phyloP scores from a whole-genome alignment of 2,329 filamentous ascomycete species.

The Neofusicoccum parvum region DNA sequence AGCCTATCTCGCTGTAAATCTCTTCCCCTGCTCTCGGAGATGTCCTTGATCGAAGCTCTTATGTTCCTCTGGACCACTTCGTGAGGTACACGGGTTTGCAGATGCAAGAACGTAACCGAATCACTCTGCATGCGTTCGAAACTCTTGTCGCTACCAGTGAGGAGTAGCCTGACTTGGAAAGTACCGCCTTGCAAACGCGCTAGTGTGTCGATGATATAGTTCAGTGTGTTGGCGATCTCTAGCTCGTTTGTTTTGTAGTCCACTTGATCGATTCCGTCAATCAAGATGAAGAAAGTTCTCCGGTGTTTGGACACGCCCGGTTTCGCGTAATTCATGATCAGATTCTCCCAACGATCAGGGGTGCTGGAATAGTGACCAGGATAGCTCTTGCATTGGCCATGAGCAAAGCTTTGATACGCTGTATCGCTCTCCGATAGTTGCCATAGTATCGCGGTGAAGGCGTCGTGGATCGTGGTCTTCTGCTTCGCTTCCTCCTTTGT shows the following conservation, averaged over 20 bases:
- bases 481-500: background rate
- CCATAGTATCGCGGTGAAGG: background rate
- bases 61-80: too few relatives aligned
- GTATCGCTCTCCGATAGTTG: background rate
- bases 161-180: background rate
- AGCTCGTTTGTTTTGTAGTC: background rate
- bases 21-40: background rate
- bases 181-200: background rate
- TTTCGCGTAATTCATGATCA: background rate
- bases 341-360: background rate
- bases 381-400: background rate
- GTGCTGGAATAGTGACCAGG: too few relatives aligned
- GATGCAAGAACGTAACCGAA: too few relatives aligned
- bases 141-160: background rate
- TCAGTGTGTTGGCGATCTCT: background rate
- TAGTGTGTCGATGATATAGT: background rate
- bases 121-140: background rate
- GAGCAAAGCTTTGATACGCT: background rate
- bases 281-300: background rate
- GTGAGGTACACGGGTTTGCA: too few relatives aligned
- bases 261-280: background rate
- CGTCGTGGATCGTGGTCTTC: background rate
- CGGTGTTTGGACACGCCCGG: background rate
- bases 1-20: background rate
- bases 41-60: background rate